Conservation (phyloP, 2,329 filamentous ascomycete species). For the Fusarium continuum region DNA sequence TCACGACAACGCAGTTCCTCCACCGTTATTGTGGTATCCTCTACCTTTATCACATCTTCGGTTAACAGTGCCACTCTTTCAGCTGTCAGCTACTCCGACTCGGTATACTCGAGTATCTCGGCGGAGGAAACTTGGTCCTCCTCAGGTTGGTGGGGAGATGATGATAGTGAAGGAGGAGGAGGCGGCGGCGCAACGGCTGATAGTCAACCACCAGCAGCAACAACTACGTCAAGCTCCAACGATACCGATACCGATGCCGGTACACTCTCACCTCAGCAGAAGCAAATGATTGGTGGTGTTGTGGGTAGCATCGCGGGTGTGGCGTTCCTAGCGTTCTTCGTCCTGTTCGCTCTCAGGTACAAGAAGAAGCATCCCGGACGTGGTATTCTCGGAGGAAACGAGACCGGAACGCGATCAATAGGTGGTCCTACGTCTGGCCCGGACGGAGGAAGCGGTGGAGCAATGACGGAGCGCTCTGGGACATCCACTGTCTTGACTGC, state of each 20-base stretch:
- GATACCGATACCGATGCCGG: conserved; percentile 33
- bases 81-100: conserved; percentile 30
- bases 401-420: conserved; percentile 43
- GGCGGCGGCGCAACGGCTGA: conserved; percentile 29
- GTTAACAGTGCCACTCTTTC: conserved; percentile 22
- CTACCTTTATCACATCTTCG: conserved; percentile 33
- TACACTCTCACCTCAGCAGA: conserved; percentile 47
- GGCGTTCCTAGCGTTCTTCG: conserved; percentile 63
- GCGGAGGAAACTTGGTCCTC: conserved; percentile 39
- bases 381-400: conserved; percentile 55
- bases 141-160: conserved; percentile 31
- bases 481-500: conserved; percentile 54
- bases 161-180: conserved; percentile 22
- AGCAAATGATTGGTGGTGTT: conserved; percentile 63
- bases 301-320: conserved; percentile 67
- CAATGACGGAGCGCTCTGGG: conserved; percentile 59
- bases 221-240: conserved; percentile 31
- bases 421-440: conserved; percentile 23
- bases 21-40: conserved; percentile 30
- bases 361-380: conserved; percentile 60
- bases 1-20: conserved; percentile 30
- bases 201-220: conserved; percentile 35
- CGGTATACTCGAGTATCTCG: conserved; percentile 40
- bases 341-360: conserved; percentile 64
- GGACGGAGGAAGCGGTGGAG: conserved; percentile 33